Evolutionary conservation across 768 basidiomycete species (phyloP).

Genomic region (Dentipellis sp.): DNA sequence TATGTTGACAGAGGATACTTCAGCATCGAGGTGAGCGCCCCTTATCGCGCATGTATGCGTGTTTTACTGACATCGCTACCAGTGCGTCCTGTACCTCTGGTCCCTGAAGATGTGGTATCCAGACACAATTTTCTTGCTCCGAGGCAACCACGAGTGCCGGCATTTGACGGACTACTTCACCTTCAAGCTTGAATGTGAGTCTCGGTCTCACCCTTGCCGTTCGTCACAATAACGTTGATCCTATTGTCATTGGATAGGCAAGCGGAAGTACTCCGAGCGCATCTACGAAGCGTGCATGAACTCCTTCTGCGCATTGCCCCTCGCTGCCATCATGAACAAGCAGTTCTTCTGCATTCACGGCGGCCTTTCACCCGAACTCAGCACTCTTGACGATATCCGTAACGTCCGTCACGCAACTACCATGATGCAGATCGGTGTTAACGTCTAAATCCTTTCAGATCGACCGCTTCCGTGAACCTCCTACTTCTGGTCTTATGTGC

Average conservation of each 20-base stretch:
- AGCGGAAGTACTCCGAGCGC: conserved; percentile 96
- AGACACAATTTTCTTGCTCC: conserved; percentile 88
- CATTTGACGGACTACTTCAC: conserved; percentile 99
- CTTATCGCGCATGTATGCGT: background rate
- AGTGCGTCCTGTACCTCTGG: conserved; percentile 99
- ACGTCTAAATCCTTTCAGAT: conserved; percentile 39
- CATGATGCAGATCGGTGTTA: background rate
- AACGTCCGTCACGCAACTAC: conserved; percentile 38
- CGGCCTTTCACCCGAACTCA: conserved; percentile 89
- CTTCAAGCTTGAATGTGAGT: conserved; percentile 95
- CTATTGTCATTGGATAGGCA: conserved; percentile 43
- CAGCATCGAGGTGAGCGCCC: conserved; percentile 49
- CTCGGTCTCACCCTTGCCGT: background rate
- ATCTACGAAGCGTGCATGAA: conserved; percentile 99
- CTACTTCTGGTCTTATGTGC: conserved; percentile 96
- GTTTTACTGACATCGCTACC: conserved; percentile 6
- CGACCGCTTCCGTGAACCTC: conserved; percentile 97
- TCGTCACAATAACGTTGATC: background rate
- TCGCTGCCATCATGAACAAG: conserved; percentile 99
- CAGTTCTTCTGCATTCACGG: conserved; percentile 99
- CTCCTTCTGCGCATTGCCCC: conserved; percentile 88
- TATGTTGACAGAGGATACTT: conserved; percentile 74
- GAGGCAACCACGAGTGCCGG: conserved; percentile 98
- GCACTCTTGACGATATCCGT: conserved; percentile 92
- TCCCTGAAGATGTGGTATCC: conserved; percentile 99